Percentiles rank a stretch among this genome's conserved stretches.
Conservation (phyloP, 371 early-diverging fungal genomes). For the Syncephalastrum monosporum region DNA sequence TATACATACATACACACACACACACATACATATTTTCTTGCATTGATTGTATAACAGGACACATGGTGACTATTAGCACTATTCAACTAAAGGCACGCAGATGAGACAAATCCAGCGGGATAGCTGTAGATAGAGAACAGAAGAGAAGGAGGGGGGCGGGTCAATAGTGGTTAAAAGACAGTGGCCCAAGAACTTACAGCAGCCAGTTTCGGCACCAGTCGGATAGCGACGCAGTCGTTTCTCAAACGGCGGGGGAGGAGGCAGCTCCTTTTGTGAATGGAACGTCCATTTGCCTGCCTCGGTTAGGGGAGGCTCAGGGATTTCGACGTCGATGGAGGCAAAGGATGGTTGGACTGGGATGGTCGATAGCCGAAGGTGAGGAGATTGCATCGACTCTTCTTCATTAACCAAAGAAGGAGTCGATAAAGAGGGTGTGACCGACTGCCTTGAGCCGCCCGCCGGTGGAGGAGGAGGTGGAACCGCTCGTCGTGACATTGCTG, state of each 20-base stretch:
- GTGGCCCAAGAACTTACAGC: slow-evolving; percentile 29
- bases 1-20: too few species aligned
- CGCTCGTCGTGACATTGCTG: too few species aligned
- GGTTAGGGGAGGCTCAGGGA: slow-evolving; percentile 49
- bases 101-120: slow-evolving; percentile 44
- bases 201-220: slow-evolving; percentile 48
- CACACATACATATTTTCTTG: too few species aligned
- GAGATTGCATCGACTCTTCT: slow-evolving; percentile 17
- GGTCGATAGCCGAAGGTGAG: slow-evolving; percentile 30
- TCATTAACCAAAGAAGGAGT: too few species aligned
- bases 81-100: slow-evolving; percentile 16
- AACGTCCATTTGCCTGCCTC: slow-evolving; percentile 55
- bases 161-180: neutral
- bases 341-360: slow-evolving; percentile 45
- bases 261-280: slow-evolving; percentile 46
- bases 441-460: too few species aligned
- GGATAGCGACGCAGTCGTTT: slow-evolving; percentile 44
- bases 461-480: too few species aligned
- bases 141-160: neutral
- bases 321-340: slow-evolving; percentile 30
- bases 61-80: too few species aligned
- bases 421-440: too few species aligned
- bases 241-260: slow-evolving; percentile 49
- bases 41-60: too few species aligned
- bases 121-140: slow-evolving; percentile 22